Evolutionary conservation across 2,329 filamentous ascomycete genomes (phyloP).

Genomic region (Ascochyta viciae-villosae): DNA sequence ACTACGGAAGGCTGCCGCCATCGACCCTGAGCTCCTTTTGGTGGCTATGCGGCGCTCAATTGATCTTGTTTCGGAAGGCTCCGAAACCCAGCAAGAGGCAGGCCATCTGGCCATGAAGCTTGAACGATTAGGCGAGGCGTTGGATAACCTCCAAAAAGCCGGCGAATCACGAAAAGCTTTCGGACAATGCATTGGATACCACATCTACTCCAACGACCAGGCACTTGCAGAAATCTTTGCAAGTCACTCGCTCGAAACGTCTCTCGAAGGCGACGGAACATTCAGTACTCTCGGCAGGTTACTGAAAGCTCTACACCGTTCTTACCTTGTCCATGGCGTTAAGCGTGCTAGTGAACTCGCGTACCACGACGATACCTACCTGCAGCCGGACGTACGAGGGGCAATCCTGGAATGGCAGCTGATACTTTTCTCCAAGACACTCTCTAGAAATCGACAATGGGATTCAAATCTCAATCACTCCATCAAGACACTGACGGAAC

Average conservation of each 20-base stretch:
- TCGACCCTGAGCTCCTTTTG: constrained; percentile 56
- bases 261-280: constrained; percentile 63
- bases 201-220: constrained; percentile 65
- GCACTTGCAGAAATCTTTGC: constrained; percentile 60
- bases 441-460: constrained; percentile 42
- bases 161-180: constrained; percentile 67
- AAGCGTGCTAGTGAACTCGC: constrained; percentile 59
- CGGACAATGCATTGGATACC: constrained; percentile 65
- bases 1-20: constrained; percentile 55
- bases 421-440: constrained; percentile 33
- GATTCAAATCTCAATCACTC: constrained; percentile 35
- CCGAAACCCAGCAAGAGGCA: constrained; percentile 63
- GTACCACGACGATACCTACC: constrained; percentile 45
- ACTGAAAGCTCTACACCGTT: constrained; percentile 65
- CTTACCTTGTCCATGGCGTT: constrained; percentile 52
- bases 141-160: constrained; percentile 59
- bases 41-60: constrained; percentile 69
- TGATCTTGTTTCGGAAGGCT: constrained; percentile 64
- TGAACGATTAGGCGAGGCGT: constrained; percentile 70
- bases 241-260: constrained; percentile 58
- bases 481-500: constrained; percentile 26
- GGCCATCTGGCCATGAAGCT: constrained; percentile 69
- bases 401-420: constrained; percentile 55
- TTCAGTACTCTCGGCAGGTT: constrained; percentile 64
- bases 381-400: constrained; percentile 42